Evolutionary conservation across 2,329 filamentous ascomycete genomes (phyloP).

Genomic region (Gyromitra esculenta): DNA sequence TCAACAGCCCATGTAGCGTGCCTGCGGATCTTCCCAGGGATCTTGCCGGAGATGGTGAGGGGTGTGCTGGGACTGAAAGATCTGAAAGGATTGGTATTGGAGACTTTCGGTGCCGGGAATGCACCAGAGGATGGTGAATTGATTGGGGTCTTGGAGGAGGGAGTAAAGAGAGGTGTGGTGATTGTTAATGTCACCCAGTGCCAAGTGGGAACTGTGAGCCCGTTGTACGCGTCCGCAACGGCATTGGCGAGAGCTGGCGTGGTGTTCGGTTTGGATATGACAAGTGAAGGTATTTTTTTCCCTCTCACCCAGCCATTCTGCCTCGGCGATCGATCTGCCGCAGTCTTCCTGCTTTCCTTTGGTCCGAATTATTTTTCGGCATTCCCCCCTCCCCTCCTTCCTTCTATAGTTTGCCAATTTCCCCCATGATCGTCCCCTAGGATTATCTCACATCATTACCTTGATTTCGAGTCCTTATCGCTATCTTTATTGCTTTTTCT

Average conservation of each 20-base stretch:
- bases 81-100: conserved; percentile 82
- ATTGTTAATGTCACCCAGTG: conserved; percentile 95
- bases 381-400: background rate
- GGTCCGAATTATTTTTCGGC: background rate
- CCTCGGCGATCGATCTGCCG: background rate
- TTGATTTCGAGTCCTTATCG: conserved; percentile 36
- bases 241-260: conserved; percentile 84
- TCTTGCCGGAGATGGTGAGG: conserved; percentile 92
- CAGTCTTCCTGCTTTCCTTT: background rate
- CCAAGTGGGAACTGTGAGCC: conserved; percentile 76
- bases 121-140: conserved; percentile 84
- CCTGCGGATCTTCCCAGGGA: conserved; percentile 88
- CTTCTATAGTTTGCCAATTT: background rate
- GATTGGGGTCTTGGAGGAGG: conserved; percentile 78
- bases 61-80: conserved; percentile 80
- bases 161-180: conserved; percentile 81
- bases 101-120: conserved; percentile 94
- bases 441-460: conserved; percentile 17
- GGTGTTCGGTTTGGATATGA: conserved; percentile 88
- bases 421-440: conserved; percentile 20
- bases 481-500: conserved; percentile 49
- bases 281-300: conserved; percentile 69
- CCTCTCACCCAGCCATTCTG: background rate
- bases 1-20: conserved; percentile 91
- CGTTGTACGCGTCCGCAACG: conserved; percentile 80